Base-by-base conservation (phyloP, 1,284 basidiomycete species). In the Gymnopus androsaceus region DNA sequence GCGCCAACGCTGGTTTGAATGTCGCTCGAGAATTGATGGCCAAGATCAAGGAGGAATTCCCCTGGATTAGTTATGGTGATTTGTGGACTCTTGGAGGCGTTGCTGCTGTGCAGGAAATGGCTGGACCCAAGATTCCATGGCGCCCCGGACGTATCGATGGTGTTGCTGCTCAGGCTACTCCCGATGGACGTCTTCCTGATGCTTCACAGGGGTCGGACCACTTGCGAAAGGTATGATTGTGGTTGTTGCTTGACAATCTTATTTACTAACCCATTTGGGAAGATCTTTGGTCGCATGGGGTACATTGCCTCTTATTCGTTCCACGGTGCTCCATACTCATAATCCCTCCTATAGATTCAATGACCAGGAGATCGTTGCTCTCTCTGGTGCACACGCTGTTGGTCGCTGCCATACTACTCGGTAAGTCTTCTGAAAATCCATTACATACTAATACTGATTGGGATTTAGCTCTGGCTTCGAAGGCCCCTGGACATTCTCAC, bases 321-420 rank as follows among this genome's bases (percentile, higher is more conserved):
- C 23, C 34, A 27, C 47, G 56, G 61, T 78, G 80, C 58, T 49
- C 57, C 30, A 57, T 48, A 3, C 30, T 46, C n/a, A 48, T n/a
- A 9, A n/a, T 30, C 21, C 12, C 30, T 33, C 3, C 37, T 50
- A 15, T 41, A 78, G 76, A 55, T 95, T 98, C 82, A 93, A 96
- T 72, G 96, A 98, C 77, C 93, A 95, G 73, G 94, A 95, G 75
- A 95, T 95, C 55, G 95, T 98, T 56, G 95, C 95, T 51, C 88
- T 99, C 62, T 85, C 85, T 31, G 96, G 96, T 64, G 95, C 93
- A 42, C 96, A 99, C 71, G 94, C 94, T 59, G 85, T 98, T 48
- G 95, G 95, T 41, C 90, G 96, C 69, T 96, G 94, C 82, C 96
- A 98, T 79, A 62, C 75, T 58, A 83, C 87, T 73, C 80, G 90